A percentile compares a stretch with the other conserved stretches of the same genome.
Conservation (phyloP, 2,329 filamentous ascomycete species). For the Nemania sp. region DNA sequence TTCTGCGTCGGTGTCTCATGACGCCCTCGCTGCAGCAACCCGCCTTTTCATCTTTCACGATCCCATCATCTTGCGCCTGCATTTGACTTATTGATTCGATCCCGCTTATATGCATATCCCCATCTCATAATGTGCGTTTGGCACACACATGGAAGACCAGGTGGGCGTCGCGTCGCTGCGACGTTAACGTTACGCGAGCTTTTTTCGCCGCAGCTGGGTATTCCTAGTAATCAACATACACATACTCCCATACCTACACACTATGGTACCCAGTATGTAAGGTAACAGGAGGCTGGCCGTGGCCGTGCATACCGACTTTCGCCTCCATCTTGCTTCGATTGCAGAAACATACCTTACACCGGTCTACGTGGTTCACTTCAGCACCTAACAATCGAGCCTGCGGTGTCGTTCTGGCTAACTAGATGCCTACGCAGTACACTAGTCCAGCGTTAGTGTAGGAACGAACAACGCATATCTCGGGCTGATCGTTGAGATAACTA, state of each 20-base stretch:
- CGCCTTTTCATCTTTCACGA: conserved; percentile 27
- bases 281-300: neutral
- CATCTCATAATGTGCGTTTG: neutral
- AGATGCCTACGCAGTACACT: neutral
- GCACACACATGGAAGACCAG: neutral
- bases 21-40: conserved; percentile 11
- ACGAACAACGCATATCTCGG: conserved; percentile 20
- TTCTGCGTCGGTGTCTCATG: conserved; percentile 7
- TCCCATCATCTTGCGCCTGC: conserved; percentile 37
- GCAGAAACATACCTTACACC: neutral
- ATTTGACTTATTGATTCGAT: conserved; percentile 23
- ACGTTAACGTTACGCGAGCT: too few relatives aligned
- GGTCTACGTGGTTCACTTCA: conserved; percentile 16
- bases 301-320: neutral
- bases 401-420: neutral
- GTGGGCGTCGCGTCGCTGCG: too few relatives aligned
- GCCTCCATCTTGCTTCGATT: neutral
- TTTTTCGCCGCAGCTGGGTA: too few relatives aligned
- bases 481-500: too few relatives aligned
- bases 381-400: neutral
- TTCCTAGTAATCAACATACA: too few relatives aligned
- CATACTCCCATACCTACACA: too few relatives aligned
- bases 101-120: conserved; percentile 3
- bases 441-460: neutral
- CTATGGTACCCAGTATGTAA: neutral